These are phyloP conservation scores for Ogataea hybrid DNA, from an alignment of 1,139 yeast species.

Conservation along the genomic window DNA sequence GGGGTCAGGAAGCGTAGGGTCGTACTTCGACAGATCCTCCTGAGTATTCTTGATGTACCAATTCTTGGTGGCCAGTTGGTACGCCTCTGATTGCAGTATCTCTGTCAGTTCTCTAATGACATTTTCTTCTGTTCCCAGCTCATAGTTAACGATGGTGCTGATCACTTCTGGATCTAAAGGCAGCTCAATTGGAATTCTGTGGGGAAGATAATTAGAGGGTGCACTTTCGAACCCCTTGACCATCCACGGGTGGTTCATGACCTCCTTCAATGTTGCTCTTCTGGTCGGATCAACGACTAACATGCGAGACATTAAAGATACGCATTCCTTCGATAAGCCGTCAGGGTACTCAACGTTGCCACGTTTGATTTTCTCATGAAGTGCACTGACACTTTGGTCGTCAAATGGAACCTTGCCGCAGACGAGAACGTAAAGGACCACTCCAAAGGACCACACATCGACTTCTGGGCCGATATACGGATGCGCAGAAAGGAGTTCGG, in stretches of 20 bases:
- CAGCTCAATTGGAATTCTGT: conserved; percentile 66
- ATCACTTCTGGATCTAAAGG: conserved; percentile 75
- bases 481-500: conserved; percentile 87
- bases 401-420: conserved; percentile 99
- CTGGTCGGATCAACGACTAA: conserved; percentile 82
- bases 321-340: conserved; percentile 76
- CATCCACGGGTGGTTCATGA: conserved; percentile 94
- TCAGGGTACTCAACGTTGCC: conserved; percentile 93
- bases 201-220: conserved; percentile 71
- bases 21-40: conserved; percentile 27
- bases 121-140: conserved; percentile 68
- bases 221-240: conserved; percentile 78
- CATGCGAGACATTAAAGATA: conserved; percentile 84
- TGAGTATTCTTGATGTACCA: conserved; percentile 49
- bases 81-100: conserved; percentile 65
- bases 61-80: conserved; percentile 59
- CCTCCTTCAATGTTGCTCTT: conserved; percentile 78
- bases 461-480: conserved; percentile 97
- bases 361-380: conserved; percentile 91
- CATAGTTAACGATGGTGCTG: conserved; percentile 73
- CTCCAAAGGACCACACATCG: conserved; percentile 98
- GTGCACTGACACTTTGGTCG: conserved; percentile 87
- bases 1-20: conserved; percentile 54
- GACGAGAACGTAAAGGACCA: conserved; percentile 87
- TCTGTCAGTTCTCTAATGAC: conserved; percentile 55